Percentiles rank a stretch among this genome's conserved stretches.
These are phyloP conservation scores for Phytophthora sojae DNA, from an alignment of 352 stramenopile genomes.

Conservation along the genomic window DNA sequence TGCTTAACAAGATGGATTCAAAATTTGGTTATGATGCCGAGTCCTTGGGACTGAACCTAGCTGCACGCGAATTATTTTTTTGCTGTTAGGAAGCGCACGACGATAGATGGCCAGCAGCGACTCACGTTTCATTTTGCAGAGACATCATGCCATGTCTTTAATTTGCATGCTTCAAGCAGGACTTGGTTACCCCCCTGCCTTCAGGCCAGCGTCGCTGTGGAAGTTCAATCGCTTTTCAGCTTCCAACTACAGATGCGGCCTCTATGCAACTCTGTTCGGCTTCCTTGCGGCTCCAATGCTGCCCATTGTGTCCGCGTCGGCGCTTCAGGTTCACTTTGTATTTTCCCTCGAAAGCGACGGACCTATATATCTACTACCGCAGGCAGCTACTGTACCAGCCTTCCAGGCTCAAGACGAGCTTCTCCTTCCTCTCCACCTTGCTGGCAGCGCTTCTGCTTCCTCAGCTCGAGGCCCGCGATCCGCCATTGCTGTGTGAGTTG, in stretches of 20 bases:
- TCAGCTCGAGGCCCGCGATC: not conserved
- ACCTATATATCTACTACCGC: not conserved
- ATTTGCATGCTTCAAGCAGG: not conserved
- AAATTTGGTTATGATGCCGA: too few species aligned
- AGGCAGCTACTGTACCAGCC: not conserved
- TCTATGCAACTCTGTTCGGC: not conserved
- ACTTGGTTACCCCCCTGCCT: too few species aligned
- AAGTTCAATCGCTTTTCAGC: not conserved
- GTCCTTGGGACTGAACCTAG: not conserved
- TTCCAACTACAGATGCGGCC: too few species aligned
- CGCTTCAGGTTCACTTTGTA: not conserved
- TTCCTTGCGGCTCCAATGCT: not conserved
- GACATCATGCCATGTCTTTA: not conserved
- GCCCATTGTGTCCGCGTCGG: not conserved
- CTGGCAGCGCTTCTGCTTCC: not conserved
- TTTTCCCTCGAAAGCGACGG: slow-evolving; percentile 6
- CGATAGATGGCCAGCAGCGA: not conserved
- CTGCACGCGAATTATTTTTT: not conserved
- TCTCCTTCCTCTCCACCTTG: slow-evolving; percentile 1
- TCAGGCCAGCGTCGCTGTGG: not conserved
- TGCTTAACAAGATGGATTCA: not conserved
- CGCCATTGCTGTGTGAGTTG: not conserved
- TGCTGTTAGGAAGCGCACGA: not conserved
- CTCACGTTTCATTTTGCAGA: not conserved
- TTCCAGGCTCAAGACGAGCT: not conserved